A percentile compares a stretch with the other conserved stretches of the same genome.
These are phyloP conservation scores for Coemansia sp. DNA, from an alignment of 192 early-diverging fungal species.

Conservation along the genomic window DNA sequence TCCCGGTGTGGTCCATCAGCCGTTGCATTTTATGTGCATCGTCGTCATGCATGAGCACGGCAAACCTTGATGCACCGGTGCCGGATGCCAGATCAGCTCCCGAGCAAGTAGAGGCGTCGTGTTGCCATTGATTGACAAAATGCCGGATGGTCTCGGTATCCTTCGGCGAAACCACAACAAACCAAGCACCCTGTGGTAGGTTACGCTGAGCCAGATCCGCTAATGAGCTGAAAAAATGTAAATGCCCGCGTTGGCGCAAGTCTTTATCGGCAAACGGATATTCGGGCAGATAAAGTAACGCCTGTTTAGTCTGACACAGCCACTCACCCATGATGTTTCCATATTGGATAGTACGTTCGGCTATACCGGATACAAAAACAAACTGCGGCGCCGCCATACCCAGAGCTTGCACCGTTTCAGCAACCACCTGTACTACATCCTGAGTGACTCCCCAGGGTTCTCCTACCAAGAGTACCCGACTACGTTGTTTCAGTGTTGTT, in stretches of 20 bases:
- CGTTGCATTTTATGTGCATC: constrained; percentile 33
- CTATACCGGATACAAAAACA: constrained; percentile 70
- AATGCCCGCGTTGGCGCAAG: constrained; percentile 42
- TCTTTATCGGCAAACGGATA: constrained; percentile 52
- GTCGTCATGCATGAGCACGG: constrained; percentile 43
- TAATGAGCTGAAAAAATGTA: constrained; percentile 42
- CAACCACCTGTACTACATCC: constrained; percentile 66
- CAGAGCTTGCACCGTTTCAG: constrained; percentile 52
- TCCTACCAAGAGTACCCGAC: constrained; percentile 69
- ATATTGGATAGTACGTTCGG: constrained; percentile 70
- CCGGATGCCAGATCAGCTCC: constrained; percentile 32
- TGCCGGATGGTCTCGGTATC: constrained; percentile 27
- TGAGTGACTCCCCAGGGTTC: constrained; percentile 67
- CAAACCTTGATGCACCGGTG: constrained; percentile 29
- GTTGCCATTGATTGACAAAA: constrained; percentile 41
- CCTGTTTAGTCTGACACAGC: constrained; percentile 65
- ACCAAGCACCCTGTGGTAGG: constrained; percentile 46
- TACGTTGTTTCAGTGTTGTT: constrained; percentile 49
- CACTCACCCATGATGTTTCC: constrained; percentile 86
- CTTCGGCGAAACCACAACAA: constrained; percentile 37
- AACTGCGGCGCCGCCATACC: constrained; percentile 63
- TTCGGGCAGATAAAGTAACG: constrained; percentile 63
- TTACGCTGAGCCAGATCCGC: constrained; percentile 24
- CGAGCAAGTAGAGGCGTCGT: constrained; percentile 33
- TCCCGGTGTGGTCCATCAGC: constrained; percentile 25